phyloP scores from a whole-genome alignment of 23 red algal genomes.

The Pyropia yezoensis region DNA sequence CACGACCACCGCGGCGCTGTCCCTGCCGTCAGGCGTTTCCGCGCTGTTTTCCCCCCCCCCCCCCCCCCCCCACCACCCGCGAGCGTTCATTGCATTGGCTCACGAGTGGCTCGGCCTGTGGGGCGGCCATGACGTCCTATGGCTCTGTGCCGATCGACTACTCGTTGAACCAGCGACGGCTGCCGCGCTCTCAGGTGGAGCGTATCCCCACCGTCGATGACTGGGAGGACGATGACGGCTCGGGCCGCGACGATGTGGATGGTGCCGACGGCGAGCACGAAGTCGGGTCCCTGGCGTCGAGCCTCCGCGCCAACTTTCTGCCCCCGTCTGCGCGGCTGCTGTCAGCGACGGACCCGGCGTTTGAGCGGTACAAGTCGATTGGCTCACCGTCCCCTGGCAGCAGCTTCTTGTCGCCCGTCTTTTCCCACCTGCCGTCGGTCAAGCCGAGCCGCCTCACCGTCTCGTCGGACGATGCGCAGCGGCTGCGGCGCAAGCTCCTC shows the following conservation, averaged over 20 bases:
- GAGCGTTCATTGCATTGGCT: no score
- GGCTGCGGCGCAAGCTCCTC: slow-evolving; percentile 76
- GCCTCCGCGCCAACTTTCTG: slow-evolving; percentile 76
- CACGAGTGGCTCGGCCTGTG: no score
- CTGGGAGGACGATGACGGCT: slow-evolving; percentile 27
- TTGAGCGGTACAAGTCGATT: slow-evolving; percentile 45
- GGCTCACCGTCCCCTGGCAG: slow-evolving; percentile 13
- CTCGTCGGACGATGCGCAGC: slow-evolving; percentile 51
- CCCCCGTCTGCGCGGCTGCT: slow-evolving; percentile 18
- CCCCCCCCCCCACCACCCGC: no score
- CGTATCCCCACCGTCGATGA: slow-evolving; percentile 45
- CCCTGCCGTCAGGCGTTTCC: no score
- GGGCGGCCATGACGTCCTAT: slow-evolving; percentile 37
- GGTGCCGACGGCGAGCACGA: no score
- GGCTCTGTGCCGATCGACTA: slow-evolving; percentile 40
- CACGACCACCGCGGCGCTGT: no score
- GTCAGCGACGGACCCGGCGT: background rate
- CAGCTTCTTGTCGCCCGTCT: slow-evolving; percentile 68
- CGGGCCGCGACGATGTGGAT: background rate
- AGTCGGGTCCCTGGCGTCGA: background rate
- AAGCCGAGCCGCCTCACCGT: slow-evolving; percentile 39
- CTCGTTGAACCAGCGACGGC: slow-evolving; percentile 62
- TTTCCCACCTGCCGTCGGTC: slow-evolving; percentile 61
- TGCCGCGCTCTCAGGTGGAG: slow-evolving; percentile 66
- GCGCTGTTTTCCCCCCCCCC: no score